phyloP scores from a whole-genome alignment of 306 rosid species.

The Quercus berberidifolia region DNA sequence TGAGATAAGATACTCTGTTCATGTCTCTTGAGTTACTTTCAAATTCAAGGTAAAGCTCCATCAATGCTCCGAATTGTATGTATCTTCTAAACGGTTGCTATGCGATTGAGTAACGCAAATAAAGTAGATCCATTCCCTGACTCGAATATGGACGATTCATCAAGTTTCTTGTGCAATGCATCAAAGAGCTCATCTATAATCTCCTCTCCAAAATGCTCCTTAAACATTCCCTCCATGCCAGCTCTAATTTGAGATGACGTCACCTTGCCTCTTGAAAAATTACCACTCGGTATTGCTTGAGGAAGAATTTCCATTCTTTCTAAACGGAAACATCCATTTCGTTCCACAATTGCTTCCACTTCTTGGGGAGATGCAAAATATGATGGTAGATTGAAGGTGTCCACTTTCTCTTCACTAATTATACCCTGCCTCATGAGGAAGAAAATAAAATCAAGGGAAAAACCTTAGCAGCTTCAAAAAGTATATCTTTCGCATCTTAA shows the following conservation, averaged over 20 bases:
- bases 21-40: too few relatives aligned
- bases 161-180: background rate
- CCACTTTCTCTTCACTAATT: conserved; percentile 10
- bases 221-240: background rate
- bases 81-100: too few relatives aligned
- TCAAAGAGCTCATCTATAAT: conserved; percentile 21
- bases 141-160: background rate
- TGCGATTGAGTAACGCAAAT: background rate
- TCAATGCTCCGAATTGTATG: too few relatives aligned
- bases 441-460: too few relatives aligned
- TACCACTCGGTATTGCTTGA: too few relatives aligned
- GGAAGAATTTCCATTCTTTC: background rate
- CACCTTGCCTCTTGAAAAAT: too few relatives aligned
- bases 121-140: background rate
- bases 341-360: conserved; percentile 3
- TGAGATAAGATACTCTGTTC: too few relatives aligned
- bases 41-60: too few relatives aligned
- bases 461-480: too few relatives aligned
- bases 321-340: conserved; percentile 11
- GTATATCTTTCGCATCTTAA: too few relatives aligned
- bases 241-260: background rate
- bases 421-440: background rate
- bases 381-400: conserved; percentile 22
- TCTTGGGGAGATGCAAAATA: conserved; percentile 19
- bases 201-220: conserved; percentile 22